These are phyloP conservation scores for Suillus weaverae DNA, from an alignment of 768 basidiomycete genomes.

Conservation along the genomic window DNA sequence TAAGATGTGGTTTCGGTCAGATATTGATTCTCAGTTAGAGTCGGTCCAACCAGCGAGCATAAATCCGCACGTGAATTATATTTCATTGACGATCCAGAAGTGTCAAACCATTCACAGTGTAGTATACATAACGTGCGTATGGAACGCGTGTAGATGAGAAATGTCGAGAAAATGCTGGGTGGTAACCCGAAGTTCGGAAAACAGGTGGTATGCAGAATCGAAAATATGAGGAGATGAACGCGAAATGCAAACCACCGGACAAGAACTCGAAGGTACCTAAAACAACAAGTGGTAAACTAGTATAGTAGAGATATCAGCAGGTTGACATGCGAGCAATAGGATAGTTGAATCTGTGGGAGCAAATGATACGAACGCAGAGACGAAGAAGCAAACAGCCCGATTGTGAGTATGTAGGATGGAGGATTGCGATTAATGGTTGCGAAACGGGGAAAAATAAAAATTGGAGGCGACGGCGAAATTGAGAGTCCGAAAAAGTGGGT, in stretches of 20 bases:
- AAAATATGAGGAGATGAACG: conserved; percentile 11
- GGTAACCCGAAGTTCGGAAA: conserved; percentile 13
- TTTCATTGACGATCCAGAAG: conserved; percentile 18
- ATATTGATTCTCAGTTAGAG: background rate
- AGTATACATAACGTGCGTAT: conserved; percentile 15
- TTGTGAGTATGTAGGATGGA: conserved; percentile 19
- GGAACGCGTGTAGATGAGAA: conserved; percentile 5
- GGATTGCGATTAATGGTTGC: conserved; percentile 33
- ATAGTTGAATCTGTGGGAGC: conserved; percentile 22
- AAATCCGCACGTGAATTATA: background rate
- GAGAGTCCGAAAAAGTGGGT: conserved; percentile 16
- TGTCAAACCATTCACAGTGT: conserved; percentile 14
- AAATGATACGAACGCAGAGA: conserved; percentile 19
- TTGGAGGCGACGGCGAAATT: conserved; percentile 21
- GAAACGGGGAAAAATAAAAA: conserved; percentile 26
- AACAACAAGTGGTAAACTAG: conserved; percentile 27
- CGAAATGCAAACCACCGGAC: conserved; percentile 8
- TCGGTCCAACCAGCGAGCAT: background rate
- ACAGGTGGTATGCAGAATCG: conserved; percentile 17
- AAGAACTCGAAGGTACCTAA: conserved; percentile 11
- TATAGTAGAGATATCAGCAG: conserved; percentile 35
- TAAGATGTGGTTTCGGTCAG: background rate
- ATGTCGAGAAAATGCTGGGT: conserved; percentile 9
- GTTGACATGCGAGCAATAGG: conserved; percentile 31
- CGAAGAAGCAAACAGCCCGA: conserved; percentile 15